These are phyloP conservation scores for Yamadazyma nakazawae DNA, from an alignment of 805 yeast species.

Conservation along the genomic window DNA sequence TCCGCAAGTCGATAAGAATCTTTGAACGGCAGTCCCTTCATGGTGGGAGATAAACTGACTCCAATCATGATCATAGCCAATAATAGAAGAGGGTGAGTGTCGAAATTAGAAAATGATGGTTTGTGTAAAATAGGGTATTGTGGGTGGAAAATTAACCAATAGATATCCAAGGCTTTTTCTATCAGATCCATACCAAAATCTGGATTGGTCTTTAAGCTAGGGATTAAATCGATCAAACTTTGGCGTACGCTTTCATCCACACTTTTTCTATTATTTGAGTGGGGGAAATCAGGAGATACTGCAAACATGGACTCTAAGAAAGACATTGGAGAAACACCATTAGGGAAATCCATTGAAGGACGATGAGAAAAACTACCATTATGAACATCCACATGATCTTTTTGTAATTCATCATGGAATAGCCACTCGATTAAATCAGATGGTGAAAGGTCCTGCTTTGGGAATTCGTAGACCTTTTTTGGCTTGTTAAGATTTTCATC, in stretches of 20 bases:
- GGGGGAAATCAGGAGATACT: constrained; percentile 20
- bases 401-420: constrained; percentile 20
- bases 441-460: constrained; percentile 18
- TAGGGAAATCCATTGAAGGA: constrained; percentile 11
- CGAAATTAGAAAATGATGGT: constrained; percentile 50
- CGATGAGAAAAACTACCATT: constrained; percentile 1
- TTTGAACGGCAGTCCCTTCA: constrained; percentile 16
- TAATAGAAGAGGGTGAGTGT: constrained; percentile 46
- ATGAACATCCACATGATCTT: background rate
- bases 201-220: constrained; percentile 13
- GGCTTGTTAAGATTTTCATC: background rate
- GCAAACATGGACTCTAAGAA: constrained; percentile 17
- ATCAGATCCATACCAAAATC: constrained; percentile 18
- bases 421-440: constrained; percentile 31
- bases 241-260: constrained; percentile 15
- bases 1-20: constrained; percentile 37
- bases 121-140: constrained; percentile 58
- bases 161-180: constrained; percentile 28
- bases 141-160: constrained; percentile 57
- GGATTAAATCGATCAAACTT: constrained; percentile 14
- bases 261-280: constrained; percentile 13
- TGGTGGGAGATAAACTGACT: constrained; percentile 33
- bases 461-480: background rate
- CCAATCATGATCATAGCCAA: constrained; percentile 57
- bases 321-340: constrained; percentile 18